Percentiles rank a stretch among this genome's conserved stretches.
These are phyloP conservation scores for Colletotrichum siamense DNA, from an alignment of 2,329 filamentous ascomycete genomes.

Conservation along the genomic window DNA sequence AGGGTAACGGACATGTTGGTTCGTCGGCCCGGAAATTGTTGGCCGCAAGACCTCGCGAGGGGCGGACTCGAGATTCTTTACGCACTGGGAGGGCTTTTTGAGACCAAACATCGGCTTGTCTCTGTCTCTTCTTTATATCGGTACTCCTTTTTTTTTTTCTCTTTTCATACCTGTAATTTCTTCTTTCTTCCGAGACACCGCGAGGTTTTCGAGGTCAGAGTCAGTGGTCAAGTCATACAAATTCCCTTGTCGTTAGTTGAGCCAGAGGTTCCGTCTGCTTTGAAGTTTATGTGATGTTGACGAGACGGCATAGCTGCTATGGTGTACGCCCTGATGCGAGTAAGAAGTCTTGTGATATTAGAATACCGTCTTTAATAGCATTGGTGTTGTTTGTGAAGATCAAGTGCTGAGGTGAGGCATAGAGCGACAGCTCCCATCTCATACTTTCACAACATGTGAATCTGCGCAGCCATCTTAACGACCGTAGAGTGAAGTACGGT, in stretches of 20 bases:
- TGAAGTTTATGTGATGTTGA: slow-evolving; percentile 8
- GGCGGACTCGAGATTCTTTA: slow-evolving; percentile 24
- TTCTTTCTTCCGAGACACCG: slow-evolving; percentile 25
- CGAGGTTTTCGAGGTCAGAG: slow-evolving; percentile 22
- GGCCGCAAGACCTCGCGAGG: slow-evolving; percentile 14
- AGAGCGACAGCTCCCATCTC: background rate
- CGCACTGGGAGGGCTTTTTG: slow-evolving; percentile 21
- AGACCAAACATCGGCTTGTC: slow-evolving; percentile 21
- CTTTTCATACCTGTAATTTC: slow-evolving; percentile 20
- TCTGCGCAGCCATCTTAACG: background rate
- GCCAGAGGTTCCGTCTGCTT: background rate
- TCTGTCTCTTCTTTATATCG: slow-evolving; percentile 23
- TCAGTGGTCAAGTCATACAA: slow-evolving; percentile 21
- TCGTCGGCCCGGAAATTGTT: slow-evolving; percentile 1
- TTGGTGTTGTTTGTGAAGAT: background rate
- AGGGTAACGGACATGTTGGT: background rate
- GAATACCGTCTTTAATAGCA: slow-evolving; percentile 1
- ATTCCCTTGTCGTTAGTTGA: slow-evolving; percentile 20
- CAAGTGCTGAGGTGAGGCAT: background rate
- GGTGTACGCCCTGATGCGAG: background rate
- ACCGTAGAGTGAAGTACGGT: background rate
- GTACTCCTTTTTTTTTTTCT: slow-evolving; percentile 19
- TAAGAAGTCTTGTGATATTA: background rate
- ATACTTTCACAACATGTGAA: background rate
- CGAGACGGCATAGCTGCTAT: background rate